Percentiles rank a stretch among this genome's conserved stretches.
Conservation (phyloP, 352 stramenopile genomes). For the Thraustochytrium sp. region DNA sequence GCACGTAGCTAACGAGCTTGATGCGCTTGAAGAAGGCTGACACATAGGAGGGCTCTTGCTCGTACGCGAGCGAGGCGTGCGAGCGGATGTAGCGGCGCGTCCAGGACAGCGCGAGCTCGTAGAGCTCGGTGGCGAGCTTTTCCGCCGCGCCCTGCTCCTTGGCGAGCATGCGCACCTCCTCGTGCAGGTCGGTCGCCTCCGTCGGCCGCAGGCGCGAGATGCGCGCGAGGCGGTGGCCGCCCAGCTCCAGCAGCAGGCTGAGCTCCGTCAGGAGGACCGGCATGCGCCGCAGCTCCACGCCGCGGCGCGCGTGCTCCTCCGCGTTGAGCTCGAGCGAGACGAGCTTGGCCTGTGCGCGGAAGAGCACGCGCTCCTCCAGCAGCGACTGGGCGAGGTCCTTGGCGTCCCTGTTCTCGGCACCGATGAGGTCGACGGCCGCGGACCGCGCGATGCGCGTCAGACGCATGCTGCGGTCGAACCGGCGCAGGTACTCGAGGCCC, state of each 20-base stretch:
- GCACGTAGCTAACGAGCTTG: not conserved
- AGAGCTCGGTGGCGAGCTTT: not conserved
- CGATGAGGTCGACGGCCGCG: not conserved
- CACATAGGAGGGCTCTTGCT: not conserved
- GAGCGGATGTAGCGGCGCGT: not conserved
- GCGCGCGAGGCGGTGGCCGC: not conserved
- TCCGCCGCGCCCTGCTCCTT: not conserved
- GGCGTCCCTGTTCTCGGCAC: not conserved
- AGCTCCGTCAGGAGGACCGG: not conserved
- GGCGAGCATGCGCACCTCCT: not conserved
- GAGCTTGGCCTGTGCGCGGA: not conserved
- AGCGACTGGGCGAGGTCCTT: not conserved
- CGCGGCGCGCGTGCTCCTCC: not conserved
- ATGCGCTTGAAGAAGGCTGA: not conserved
- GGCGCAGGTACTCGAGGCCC: not conserved
- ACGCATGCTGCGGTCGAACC: not conserved
- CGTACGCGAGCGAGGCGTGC: not conserved
- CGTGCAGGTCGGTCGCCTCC: not conserved
- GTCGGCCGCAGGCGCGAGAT: not conserved
- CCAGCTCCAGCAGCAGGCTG: slow-evolving; percentile 4
- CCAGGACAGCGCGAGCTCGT: not conserved
- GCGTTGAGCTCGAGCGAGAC: not conserved
- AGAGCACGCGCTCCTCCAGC: not conserved
- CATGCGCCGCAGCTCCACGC: not conserved
- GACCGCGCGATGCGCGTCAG: not conserved